Evolutionary conservation across 257 asterid species (phyloP), one percentile per base, ranked within the genome.

Genomic region (Capsicum pubescens): DNA sequence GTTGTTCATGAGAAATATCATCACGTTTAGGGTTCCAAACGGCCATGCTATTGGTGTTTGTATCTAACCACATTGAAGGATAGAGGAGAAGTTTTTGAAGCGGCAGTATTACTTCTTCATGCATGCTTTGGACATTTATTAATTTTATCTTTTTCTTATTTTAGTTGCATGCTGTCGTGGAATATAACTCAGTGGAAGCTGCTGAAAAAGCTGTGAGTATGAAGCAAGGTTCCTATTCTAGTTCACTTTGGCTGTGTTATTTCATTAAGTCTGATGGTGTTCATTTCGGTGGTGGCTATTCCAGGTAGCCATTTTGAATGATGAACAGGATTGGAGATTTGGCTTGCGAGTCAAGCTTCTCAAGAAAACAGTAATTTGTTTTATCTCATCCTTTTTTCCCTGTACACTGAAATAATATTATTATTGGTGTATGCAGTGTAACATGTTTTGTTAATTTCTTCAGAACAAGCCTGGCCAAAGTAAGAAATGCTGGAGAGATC

Each of bases 321-420:
- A 97, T 70, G 98, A 93, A 87, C 97, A 97, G 83, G 98, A 97
- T 90, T 97, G 99, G 99, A 90, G 98, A 91, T 92, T 89, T 66
- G 99, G 99, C 63, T 88, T 95, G 91, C 92, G 99, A 84, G 99
- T 97, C 84, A 97, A 97, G 87, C 98, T 93, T 87, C 93, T 97
- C 44, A 92, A 89, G 84, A 94, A 91, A 91, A 54, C 48, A 94
- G 99, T 97, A 90, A 78, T 72, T 67, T 60, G 15, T 84, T 84
- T n/a, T 54, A 78, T 81, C 55, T 21, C 56, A 26, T n/a, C 52
- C 79, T 83, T 72, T 48, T 48, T 85, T 61, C n/a, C 54, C 26
- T 83, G 16, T 6, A 60, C 44, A 32, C 46, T 42, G 12, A 35
- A 35, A 55, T 82, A 82, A 67, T 42, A 19, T 55, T 21, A 3